Evolutionary conservation across 495 filamentous ascomycete species (phyloP), one percentile per base, ranked within the genome.

Genomic region (Podospora appendiculata): DNA sequence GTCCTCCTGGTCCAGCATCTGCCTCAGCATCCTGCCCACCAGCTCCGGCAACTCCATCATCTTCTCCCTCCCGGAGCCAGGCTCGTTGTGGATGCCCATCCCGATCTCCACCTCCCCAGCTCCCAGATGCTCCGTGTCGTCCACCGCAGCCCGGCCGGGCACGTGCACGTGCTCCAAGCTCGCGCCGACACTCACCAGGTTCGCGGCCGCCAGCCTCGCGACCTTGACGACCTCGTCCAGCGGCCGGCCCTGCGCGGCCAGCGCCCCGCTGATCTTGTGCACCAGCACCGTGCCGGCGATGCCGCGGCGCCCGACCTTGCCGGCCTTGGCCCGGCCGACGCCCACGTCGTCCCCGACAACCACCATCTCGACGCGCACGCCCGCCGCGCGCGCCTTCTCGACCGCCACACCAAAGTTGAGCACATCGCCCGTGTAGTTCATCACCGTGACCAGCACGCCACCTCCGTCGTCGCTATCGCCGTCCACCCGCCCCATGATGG

Each of bases 31-130:
- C 41, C 70, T 85, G 54, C 74, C 69, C 42, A 96, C 86, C 46
- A 95, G 71, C 55, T 82, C 79, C 2, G 80, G 76, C 17, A 97
- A 72, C 55, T 82, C 76, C 5, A 83, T 75, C 17, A 67, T 70
- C 54, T 32, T 45, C 41, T 83, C 86, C 43, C 86, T 78, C 60
- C 84, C 87, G 12, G 83, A 91, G 1, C 93, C 93, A 1, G 88
- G 81, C 69, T 98, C 93, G 63, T 98, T 98, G 68, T 98, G 93
- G 66, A 97, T 96, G 10, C 93, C 93, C 93, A 97, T 98, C 14
- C 93, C 93, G 58, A 98, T 77, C 73, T 98, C 93, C 17, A 95
- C 83, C 72, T 97, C 86, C 41, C 82, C 84, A 0, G 74, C 63
- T 33, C 71, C 73, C 52, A 95, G 69, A 5, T 70, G 69, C 19